Conservation (phyloP, 1,284 basidiomycete genomes). For the Apiotrichum domesticum region DNA sequence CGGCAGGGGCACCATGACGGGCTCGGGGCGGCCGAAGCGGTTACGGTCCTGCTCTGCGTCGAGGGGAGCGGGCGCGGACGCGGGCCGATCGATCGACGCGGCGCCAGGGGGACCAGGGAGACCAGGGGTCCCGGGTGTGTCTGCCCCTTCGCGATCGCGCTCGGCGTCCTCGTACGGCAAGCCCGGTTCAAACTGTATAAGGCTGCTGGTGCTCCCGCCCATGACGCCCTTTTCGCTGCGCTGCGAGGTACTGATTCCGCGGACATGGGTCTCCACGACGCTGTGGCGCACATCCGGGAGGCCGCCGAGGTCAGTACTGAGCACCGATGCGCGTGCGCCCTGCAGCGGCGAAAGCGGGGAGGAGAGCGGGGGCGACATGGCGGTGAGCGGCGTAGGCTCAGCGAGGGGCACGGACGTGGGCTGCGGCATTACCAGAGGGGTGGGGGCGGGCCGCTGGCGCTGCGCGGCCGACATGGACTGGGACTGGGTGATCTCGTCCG, state of each 20-base stretch:
- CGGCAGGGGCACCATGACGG: conserved; percentile 28
- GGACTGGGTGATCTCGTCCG: no score
- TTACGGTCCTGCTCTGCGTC: neutral
- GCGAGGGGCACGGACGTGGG: no score
- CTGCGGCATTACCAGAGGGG: no score
- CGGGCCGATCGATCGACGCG: neutral
- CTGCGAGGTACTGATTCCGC: neutral
- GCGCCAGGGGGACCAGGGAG: neutral
- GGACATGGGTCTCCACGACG: neutral
- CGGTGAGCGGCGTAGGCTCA: no score
- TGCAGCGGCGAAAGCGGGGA: no score
- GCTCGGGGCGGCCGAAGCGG: neutral
- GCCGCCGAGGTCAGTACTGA: neutral
- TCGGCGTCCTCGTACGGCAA: no score
- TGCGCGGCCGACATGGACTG: no score
- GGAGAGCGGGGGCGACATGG: no score
- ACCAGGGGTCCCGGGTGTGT: neutral
- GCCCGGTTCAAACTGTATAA: no score
- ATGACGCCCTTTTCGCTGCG: neutral
- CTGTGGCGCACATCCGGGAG: neutral
- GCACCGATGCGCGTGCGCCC: neutral
- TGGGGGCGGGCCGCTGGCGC: no score
- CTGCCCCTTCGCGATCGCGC: no score
- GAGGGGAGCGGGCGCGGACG: neutral
- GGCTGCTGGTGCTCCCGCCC: neutral